Evolutionary conservation across 108 stramenopile genomes (phyloP), one percentile per base, ranked within the genome.

Genomic region (Pinguiococcus pyrenoidosus): DNA sequence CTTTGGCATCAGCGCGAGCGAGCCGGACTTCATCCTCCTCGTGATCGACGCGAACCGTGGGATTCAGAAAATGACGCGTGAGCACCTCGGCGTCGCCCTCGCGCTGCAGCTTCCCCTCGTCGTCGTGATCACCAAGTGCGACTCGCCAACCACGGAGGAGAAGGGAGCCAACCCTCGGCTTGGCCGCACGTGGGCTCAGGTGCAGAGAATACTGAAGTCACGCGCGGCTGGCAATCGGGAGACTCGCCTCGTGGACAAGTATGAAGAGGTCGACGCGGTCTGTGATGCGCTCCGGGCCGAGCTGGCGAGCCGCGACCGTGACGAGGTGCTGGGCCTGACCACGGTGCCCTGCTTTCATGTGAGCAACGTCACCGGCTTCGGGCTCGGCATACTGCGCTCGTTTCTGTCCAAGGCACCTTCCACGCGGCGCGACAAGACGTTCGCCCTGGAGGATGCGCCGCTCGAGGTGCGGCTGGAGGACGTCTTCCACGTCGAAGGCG

Each of bases 91-190:
- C 7, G 44, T 68, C 26, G 51, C 64, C 1, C 47, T 54, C 23
- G 46, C 59, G 30, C 43, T 64, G 0, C 26, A 61, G 54, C 16
- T 61, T 4, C 59, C 59, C 29, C 41, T 59, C 1, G 51, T 45
- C 32, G 58, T 64, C 28, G 56, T 64, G 23, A 26, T 64, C 26
- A 59, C 63, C 21, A 64, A 64, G 35, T 20, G 43, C 16, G 63
- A 64, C 37, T 28, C 37, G 55, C 45, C 55, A 1, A 18, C 39
- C 16, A n/a, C 9, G 6, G 8, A 40, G 8, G 16, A 40, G 0
- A 40, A 40, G 3, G 39, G 39, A 17, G 17, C 9, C 16, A 20
- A 1, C 18, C 5, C 39, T 18, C 18, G 17, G 39, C 39, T 40
- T 18, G 39, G 17, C n/a, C 39, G 39, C 16, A 18, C 18, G 13